Base-by-base conservation (phyloP, 2,329 filamentous ascomycete species). In the Diaporthe australafricana region DNA sequence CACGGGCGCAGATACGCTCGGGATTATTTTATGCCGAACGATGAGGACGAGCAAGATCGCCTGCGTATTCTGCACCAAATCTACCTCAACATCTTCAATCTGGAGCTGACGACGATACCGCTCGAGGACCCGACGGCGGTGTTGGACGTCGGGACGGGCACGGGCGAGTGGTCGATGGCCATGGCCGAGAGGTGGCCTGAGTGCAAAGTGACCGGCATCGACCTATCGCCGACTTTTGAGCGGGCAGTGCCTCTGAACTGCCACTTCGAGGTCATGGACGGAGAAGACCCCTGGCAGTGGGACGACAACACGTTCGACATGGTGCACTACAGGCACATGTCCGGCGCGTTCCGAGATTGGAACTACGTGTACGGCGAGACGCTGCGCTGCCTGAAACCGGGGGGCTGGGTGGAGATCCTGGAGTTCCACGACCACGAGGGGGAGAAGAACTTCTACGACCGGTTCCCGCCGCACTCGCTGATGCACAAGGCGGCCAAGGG, bases 261-360 rank as follows among this genome's bases (percentile, higher is more conserved):
- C 48, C 89, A 87, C 75, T 90, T 89, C 80, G 87, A 90, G 78
- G 84, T 90, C 6, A 88, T 90, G 75, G 87, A 90, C 75, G 88
- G 88, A 56, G 87, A 90, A 77, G 78, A 83, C 30, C 87, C 89
- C 52, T 90, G 88, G 88, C 86, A 89, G 71, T 84, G 87, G 17
- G 83, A 84, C 5, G 78, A 83, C 4, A 80, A 89, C 75, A 79
- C 83, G 16, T 87, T 89, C 74, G 89, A 91, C 76, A 79, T 91
- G 16, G 83, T 91, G 35, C 89, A 91, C 76, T 80, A 90, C 70
- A 85, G 89, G 6, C 83, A 86, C 73, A 84, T 91, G 83, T 81
- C 86, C 22, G 89, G 88, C 12, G 84, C 88, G 12, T 90, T 91
- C 77, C 79, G 80, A 0, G 86, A 90, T 77, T 91, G 89, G 89